Evolutionary conservation across 805 yeast species (phyloP).

Genomic region (Candida xiaguanensis): DNA sequence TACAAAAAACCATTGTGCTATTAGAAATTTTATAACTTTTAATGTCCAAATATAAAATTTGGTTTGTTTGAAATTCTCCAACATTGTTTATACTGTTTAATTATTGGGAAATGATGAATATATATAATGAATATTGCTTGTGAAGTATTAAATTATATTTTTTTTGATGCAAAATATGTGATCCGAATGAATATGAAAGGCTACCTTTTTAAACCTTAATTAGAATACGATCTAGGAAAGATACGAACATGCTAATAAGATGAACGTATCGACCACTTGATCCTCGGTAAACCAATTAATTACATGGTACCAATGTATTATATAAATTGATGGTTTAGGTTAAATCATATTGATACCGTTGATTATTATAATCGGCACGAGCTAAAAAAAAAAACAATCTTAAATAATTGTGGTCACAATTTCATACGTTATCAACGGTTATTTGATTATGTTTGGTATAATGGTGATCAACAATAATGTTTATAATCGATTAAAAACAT

Average conservation of each 20-base stretch:
- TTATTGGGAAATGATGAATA: neutral
- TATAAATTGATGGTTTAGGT: too few relatives aligned
- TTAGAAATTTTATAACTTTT: constrained; percentile 21
- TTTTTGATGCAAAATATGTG: neutral
- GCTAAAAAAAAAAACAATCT: neutral
- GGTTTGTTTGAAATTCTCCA: constrained; percentile 11
- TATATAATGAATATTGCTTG: neutral
- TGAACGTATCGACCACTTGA: too few relatives aligned
- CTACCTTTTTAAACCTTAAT: neutral
- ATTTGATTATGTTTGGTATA: too few relatives aligned
- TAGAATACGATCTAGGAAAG: too few relatives aligned
- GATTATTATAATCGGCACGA: neutral
- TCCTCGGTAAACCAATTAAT: too few relatives aligned
- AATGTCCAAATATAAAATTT: constrained; percentile 12
- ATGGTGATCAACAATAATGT: too few relatives aligned
- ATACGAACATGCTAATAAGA: too few relatives aligned
- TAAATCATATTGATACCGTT: neutral
- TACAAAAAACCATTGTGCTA: constrained; percentile 72
- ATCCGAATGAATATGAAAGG: neutral
- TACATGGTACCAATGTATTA: too few relatives aligned
- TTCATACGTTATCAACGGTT: too few relatives aligned
- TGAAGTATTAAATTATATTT: neutral
- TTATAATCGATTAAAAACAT: too few relatives aligned
- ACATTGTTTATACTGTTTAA: constrained; percentile 1
- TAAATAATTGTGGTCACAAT: neutral